Evolutionary conservation across 2,329 filamentous ascomycete genomes (phyloP), one percentile per base, ranked within the genome.

Genomic region (Colletotrichum sp.): DNA sequence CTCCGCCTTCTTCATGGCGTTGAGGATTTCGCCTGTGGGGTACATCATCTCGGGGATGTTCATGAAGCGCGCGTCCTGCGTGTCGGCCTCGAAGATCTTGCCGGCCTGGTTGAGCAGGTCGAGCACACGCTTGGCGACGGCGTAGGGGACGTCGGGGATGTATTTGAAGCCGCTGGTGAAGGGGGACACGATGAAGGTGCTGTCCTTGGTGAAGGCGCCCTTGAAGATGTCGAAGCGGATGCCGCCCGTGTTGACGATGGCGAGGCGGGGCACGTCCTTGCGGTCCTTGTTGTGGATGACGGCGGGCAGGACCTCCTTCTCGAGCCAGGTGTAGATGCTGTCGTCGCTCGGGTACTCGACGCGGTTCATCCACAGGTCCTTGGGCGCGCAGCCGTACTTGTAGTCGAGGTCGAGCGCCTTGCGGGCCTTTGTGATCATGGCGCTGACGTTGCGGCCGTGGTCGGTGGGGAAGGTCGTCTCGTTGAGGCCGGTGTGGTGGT

Each of bases 191-290:
- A 96, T 93, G 82, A 92, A 99, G 0, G 94, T 95, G 6, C 93
- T 94, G 83, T 99, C 97, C 52, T 92, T 92, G 0, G 97, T 99
- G 82, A 99, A 99, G 0, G 93, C 88, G 0, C 97, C 97, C 83
- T 96, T 92, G 89, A 98, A 98, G 77, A 99, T 95, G 83, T 99
- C 97, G 84, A 99, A 99, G 61, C 97, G 94, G 79, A 99, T 92
- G 5, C 95, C 95, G 30, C 97, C 97, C 0, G 95, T 98, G 85
- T 99, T 99, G 72, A 95, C 89, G 67, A 99, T 91, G 34, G 93
- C 92, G 13, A 99, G 86, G 8, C 92, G 90, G 12, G 95, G 90
- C 55, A 90, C 88, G 72, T 92, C 89, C 29, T 89, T 87, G 6
- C 93, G 89, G 36, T 89, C 86, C 55, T 90, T 82, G 71, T 92